A percentile compares a stretch with the other conserved stretches of the same genome.
phyloP scores from a whole-genome alignment of 2,329 filamentous ascomycete genomes.

The Dactylellina sp. region DNA sequence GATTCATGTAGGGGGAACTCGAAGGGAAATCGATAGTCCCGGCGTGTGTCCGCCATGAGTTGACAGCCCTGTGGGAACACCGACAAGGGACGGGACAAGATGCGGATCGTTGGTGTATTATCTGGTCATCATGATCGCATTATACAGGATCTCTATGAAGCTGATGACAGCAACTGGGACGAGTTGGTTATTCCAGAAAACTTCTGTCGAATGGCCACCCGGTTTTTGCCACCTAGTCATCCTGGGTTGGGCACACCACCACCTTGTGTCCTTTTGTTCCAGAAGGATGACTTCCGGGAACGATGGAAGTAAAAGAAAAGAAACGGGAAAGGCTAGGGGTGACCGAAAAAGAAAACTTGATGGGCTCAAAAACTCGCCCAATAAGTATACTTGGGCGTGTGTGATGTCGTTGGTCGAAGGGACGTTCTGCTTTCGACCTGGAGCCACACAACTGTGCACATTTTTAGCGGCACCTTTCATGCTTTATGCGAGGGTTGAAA shows the following conservation, averaged over 20 bases:
- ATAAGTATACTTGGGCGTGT: conserved; percentile 12
- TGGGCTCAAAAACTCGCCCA: conserved; percentile 6
- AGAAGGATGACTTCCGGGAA: conserved; percentile 19
- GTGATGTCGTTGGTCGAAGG: conserved; percentile 49
- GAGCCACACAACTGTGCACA: conserved; percentile 19
- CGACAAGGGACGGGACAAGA: conserved; percentile 56
- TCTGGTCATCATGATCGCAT: conserved; percentile 58
- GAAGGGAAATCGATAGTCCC: conserved; percentile 42
- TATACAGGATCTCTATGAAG: conserved; percentile 46
- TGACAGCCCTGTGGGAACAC: conserved; percentile 56
- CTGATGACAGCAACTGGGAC: conserved; percentile 39
- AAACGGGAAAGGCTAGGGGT: conserved; percentile 12
- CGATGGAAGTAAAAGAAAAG: no score
- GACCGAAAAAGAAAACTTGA: conserved; percentile 30
- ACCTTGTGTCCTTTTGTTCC: conserved; percentile 13
- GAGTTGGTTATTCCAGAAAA: conserved; percentile 54
- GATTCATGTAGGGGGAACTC: conserved; percentile 26
- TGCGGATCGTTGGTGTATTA: conserved; percentile 53
- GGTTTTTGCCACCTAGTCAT: conserved; percentile 54
- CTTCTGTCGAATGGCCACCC: conserved; percentile 55
- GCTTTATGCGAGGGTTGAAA: conserved; percentile 54
- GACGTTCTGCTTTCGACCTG: conserved; percentile 32
- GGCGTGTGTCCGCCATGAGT: conserved; percentile 53
- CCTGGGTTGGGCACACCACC: conserved; percentile 38
- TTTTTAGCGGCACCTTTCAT: conserved; percentile 50